Evolutionary conservation across 78 protist species (phyloP).

Genomic region (Emiliania huxleyi): DNA sequence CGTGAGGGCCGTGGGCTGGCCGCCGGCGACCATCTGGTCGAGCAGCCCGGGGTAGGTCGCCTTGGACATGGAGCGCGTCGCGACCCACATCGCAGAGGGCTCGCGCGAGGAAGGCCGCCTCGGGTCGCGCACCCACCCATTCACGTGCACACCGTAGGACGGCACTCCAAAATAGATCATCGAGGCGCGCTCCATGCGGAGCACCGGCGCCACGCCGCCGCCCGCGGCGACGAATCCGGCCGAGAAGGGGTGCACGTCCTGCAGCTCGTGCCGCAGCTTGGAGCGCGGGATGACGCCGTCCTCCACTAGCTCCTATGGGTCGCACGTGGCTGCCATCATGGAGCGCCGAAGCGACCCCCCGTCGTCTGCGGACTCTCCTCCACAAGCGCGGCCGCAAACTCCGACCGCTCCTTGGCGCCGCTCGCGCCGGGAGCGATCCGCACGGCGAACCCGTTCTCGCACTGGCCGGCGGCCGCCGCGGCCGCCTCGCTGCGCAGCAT

Average conservation of each 20-base stretch:
- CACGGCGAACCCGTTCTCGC: not conserved
- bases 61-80: not conserved
- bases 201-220: not conserved
- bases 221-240: not conserved
- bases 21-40: constrained; percentile 41
- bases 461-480: no score
- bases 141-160: not conserved
- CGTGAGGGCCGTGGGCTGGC: not conserved
- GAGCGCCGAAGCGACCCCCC: no score
- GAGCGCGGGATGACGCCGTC: not conserved
- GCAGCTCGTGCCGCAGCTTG: not conserved
- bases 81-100: no score
- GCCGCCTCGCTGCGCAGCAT: no score
- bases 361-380: no score
- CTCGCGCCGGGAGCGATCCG: not conserved
- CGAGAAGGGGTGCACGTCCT: not conserved
- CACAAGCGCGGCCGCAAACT: not conserved
- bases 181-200: constrained; percentile 19
- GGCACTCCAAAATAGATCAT: not conserved
- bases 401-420: not conserved
- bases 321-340: no score
- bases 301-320: not conserved
- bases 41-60: constrained; percentile 6
- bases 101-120: no score
- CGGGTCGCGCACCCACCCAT: not conserved